Percentiles rank a stretch among this genome's conserved stretches.
These are phyloP conservation scores for Penicillium roqueforti DNA, from an alignment of 495 filamentous ascomycete genomes.

Conservation along the genomic window DNA sequence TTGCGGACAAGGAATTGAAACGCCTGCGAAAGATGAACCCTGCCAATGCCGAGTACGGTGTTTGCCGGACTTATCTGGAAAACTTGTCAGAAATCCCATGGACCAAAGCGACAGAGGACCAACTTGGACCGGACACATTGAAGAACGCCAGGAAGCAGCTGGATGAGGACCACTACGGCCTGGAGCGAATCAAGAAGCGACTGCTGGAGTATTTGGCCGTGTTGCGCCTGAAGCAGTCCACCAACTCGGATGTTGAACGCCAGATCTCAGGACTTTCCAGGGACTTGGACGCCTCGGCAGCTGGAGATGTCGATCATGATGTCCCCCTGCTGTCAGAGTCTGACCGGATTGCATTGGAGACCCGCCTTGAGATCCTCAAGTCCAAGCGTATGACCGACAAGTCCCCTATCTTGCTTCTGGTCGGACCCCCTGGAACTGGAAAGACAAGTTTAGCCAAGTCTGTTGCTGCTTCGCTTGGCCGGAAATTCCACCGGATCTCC, in stretches of 20 bases:
- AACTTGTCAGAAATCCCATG: slow-evolving; percentile 94
- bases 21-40: slow-evolving; percentile 93
- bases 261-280: slow-evolving; percentile 66
- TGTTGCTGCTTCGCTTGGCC: slow-evolving; percentile 82
- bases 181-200: slow-evolving; percentile 97
- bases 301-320: slow-evolving; percentile 40
- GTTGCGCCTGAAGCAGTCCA: slow-evolving; percentile 84
- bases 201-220: slow-evolving; percentile 95
- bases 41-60: slow-evolving; percentile 89
- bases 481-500: slow-evolving; percentile 97
- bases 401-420: slow-evolving; percentile 90
- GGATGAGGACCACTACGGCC: slow-evolving; percentile 92
- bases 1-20: slow-evolving; percentile 84
- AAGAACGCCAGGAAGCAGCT: slow-evolving; percentile 79
- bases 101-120: slow-evolving; percentile 80
- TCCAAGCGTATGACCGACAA: slow-evolving; percentile 82
- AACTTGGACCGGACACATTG: slow-evolving; percentile 78
- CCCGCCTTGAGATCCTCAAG: slow-evolving; percentile 64
- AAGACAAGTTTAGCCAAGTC: slow-evolving; percentile 97
- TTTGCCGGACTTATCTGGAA: slow-evolving; percentile 91
- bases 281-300: slow-evolving; percentile 47
- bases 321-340: slow-evolving; percentile 34
- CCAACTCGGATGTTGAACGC: slow-evolving; percentile 73
- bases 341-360: slow-evolving; percentile 44
- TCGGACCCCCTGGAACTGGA: slow-evolving; percentile 91